Conservation (phyloP, 352 stramenopile species). For the Nannochloropsis limnetica region DNA sequence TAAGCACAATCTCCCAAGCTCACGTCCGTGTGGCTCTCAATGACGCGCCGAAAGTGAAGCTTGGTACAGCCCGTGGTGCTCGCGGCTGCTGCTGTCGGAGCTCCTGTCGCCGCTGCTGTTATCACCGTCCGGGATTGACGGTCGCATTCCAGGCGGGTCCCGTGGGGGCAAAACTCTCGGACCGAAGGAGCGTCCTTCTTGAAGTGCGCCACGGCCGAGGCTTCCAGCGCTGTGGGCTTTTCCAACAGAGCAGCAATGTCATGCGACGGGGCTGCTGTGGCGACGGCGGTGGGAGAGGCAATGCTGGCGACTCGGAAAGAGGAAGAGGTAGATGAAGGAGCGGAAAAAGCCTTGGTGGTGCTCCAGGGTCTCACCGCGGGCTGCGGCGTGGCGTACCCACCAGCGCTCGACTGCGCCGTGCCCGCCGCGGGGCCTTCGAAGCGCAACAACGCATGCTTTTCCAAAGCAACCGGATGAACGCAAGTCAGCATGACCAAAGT, state of each 20-base stretch:
- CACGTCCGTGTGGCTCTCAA: conserved; percentile 38
- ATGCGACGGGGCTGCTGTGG: background rate
- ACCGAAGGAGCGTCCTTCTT: conserved; percentile 25
- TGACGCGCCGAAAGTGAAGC: conserved; percentile 15
- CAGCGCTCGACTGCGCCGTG: background rate
- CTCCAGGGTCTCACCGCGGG: background rate
- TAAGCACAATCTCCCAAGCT: conserved; percentile 38
- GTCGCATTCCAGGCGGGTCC: background rate
- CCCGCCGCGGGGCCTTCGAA: background rate
- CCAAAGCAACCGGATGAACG: background rate
- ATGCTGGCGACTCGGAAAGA: background rate
- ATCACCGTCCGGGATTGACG: background rate
- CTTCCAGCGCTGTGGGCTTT: conserved; percentile 3
- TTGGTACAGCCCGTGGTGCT: background rate
- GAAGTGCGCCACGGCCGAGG: conserved; percentile 26
- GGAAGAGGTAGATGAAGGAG: background rate
- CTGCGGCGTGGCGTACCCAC: background rate
- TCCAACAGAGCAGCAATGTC: background rate
- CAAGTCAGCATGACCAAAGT: conserved; percentile 25
- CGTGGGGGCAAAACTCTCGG: conserved; percentile 8
- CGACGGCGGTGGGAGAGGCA: no score
- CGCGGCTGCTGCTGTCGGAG: background rate
- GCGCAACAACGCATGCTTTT: background rate
- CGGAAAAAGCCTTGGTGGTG: background rate
- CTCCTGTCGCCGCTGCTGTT: background rate